Evolutionary conservation across 176 grass and related monocot species (phyloP).

Genomic region (Oryza glumipatula): DNA sequence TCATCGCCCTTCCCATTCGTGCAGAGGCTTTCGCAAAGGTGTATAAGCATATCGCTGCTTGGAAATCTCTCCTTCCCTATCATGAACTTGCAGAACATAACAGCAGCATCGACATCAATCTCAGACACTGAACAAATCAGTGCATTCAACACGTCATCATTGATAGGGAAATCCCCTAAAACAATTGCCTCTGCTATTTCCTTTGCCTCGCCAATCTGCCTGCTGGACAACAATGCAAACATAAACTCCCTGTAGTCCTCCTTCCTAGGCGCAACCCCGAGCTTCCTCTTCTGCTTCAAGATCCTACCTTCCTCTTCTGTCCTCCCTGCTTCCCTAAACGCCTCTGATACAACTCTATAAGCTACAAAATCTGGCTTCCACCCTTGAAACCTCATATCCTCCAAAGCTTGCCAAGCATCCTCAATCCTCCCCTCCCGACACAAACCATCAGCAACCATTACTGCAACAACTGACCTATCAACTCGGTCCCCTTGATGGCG

Average conservation of each 20-base stretch:
- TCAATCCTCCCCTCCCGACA: slow-evolving; percentile 62
- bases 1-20: slow-evolving; percentile 61
- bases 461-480: slow-evolving; percentile 62
- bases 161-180: slow-evolving; percentile 70
- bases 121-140: slow-evolving; percentile 67
- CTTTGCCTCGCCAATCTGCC: slow-evolving; percentile 66
- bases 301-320: slow-evolving; percentile 66
- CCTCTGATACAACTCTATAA: slow-evolving; percentile 75
- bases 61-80: slow-evolving; percentile 61
- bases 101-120: slow-evolving; percentile 59
- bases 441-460: slow-evolving; percentile 56
- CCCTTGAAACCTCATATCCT: slow-evolving; percentile 52
- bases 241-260: slow-evolving; percentile 71
- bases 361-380: slow-evolving; percentile 91
- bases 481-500: slow-evolving; percentile 12
- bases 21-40: slow-evolving; percentile 70
- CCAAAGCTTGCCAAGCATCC: slow-evolving; percentile 66
- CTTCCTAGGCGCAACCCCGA: slow-evolving; percentile 69
- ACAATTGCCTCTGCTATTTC: slow-evolving; percentile 78
- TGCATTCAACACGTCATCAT: slow-evolving; percentile 62
- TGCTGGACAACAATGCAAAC: slow-evolving; percentile 52
- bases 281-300: slow-evolving; percentile 92
- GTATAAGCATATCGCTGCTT: slow-evolving; percentile 40
- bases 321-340: slow-evolving; percentile 50
- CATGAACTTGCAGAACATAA: slow-evolving; percentile 81